These are phyloP conservation scores for Phylloboletellus chloephorus DNA, from an alignment of 1,284 basidiomycete genomes.

Conservation along the genomic window DNA sequence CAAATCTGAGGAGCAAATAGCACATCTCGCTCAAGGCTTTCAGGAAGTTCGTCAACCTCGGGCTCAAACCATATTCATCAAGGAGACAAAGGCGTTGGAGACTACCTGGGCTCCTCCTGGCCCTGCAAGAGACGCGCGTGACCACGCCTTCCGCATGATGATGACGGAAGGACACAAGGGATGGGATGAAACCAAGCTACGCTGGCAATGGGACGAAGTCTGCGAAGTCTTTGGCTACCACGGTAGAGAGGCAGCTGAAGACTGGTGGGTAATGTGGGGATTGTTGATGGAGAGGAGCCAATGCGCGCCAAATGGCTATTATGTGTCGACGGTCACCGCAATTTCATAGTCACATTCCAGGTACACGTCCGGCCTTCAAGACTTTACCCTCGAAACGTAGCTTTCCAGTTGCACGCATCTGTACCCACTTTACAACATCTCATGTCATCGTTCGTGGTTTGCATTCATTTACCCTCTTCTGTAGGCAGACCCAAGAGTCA, in stretches of 20 bases:
- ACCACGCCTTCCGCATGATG: constrained; percentile 33
- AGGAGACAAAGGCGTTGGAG: constrained; percentile 24
- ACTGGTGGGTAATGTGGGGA: constrained; percentile 47
- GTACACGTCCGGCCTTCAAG: no score
- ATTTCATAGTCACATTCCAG: no score
- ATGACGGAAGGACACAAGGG: constrained; percentile 24
- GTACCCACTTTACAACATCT: constrained; percentile 1
- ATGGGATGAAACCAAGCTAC: constrained; percentile 30
- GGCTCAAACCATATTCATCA: constrained; percentile 22
- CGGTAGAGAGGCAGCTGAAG: constrained; percentile 41
- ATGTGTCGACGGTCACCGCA: constrained; percentile 7
- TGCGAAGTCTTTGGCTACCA: constrained; percentile 42
- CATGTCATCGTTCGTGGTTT: background rate
- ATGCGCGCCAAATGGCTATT: constrained; percentile 3
- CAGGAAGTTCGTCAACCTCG: constrained; percentile 40
- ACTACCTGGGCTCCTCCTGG: constrained; percentile 36
- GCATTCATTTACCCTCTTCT: background rate
- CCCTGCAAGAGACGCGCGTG: constrained; percentile 35
- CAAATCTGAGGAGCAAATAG: constrained; percentile 36
- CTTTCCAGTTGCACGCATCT: background rate
- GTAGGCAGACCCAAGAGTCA: background rate
- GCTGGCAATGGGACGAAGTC: constrained; percentile 41
- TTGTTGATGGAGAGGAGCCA: constrained; percentile 33
- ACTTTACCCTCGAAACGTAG: no score
- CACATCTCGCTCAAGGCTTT: constrained; percentile 38